phyloP scores from a whole-genome alignment of 202 grass and related monocot genomes.

The Bolboschoenoplectus hybrid region DNA sequence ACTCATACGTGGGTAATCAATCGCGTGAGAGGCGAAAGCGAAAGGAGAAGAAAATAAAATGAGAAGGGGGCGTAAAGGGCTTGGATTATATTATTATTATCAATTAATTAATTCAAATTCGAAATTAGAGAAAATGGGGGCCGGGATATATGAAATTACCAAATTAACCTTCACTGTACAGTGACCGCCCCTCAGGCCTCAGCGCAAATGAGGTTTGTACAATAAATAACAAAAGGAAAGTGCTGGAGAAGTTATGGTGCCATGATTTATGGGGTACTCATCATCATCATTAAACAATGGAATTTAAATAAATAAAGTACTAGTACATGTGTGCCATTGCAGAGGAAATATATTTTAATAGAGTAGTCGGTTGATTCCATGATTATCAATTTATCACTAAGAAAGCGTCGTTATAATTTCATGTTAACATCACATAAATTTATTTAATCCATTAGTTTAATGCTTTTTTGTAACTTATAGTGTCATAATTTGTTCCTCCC shows the following conservation, averaged over 20 bases:
- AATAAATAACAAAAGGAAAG: neutral
- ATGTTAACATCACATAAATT: neutral
- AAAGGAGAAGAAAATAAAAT: neutral
- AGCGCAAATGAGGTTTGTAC: neutral
- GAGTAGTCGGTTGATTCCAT: neutral
- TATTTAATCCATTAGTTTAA: neutral
- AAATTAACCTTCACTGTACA: neutral
- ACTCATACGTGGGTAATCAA: neutral
- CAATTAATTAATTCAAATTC: neutral
- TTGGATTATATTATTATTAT: constrained; percentile 19
- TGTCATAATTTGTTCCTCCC: neutral
- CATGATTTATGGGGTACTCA: constrained; percentile 30
- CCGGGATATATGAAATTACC: neutral
- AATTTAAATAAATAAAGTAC: constrained; percentile 1
- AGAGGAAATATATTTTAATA: neutral
- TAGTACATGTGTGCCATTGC: neutral
- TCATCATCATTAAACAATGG: constrained; percentile 16
- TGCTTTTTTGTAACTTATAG: neutral
- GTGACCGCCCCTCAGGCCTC: neutral
- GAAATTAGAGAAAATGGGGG: neutral
- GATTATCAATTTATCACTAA: constrained; percentile 21
- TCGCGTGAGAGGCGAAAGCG: constrained; percentile 16
- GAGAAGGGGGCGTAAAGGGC: neutral
- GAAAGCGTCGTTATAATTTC: neutral
- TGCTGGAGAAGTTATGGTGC: constrained; percentile 23